Evolutionary conservation across 768 basidiomycete genomes (phyloP).

Genomic region (Leccinum uliginosum): DNA sequence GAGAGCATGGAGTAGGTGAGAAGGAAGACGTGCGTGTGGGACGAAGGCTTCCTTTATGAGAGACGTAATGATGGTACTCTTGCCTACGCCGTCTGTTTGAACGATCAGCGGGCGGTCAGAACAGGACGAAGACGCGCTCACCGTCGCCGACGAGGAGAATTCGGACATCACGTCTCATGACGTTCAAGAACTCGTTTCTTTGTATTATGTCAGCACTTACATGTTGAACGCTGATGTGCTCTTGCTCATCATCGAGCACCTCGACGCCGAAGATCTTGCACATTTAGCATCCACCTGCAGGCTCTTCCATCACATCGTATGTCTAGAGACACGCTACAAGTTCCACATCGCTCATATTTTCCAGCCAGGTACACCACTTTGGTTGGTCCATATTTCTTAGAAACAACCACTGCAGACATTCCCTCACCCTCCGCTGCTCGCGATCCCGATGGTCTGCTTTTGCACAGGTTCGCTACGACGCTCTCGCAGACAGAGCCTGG

Average conservation of each 20-base stretch:
- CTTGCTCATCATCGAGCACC: conserved; percentile 45
- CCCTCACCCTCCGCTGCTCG: conserved; percentile 45
- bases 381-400: conserved; percentile 57
- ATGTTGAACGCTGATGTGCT: conserved; percentile 53
- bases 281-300: conserved; percentile 29
- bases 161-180: conserved; percentile 88
- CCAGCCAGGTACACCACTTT: conserved; percentile 43
- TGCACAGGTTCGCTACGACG: conserved; percentile 46
- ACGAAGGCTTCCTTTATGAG: conserved; percentile 96
- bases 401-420: conserved; percentile 44
- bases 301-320: conserved; percentile 38
- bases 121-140: conserved; percentile 34
- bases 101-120: neutral
- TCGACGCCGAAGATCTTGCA: conserved; percentile 41
- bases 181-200: conserved; percentile 6
- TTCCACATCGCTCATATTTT: neutral
- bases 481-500: conserved; percentile 55
- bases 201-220: conserved; percentile 19
- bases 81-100: conserved; percentile 88
- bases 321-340: neutral
- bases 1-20: neutral
- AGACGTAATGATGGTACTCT: conserved; percentile 95
- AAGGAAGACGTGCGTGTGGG: conserved; percentile 57
- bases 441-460: conserved; percentile 42
- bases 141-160: conserved; percentile 94